A percentile compares a stretch with the other conserved stretches of the same genome.
phyloP scores from a whole-genome alignment of 116 monocot genomes.

The Trichopus zeylanicus region DNA sequence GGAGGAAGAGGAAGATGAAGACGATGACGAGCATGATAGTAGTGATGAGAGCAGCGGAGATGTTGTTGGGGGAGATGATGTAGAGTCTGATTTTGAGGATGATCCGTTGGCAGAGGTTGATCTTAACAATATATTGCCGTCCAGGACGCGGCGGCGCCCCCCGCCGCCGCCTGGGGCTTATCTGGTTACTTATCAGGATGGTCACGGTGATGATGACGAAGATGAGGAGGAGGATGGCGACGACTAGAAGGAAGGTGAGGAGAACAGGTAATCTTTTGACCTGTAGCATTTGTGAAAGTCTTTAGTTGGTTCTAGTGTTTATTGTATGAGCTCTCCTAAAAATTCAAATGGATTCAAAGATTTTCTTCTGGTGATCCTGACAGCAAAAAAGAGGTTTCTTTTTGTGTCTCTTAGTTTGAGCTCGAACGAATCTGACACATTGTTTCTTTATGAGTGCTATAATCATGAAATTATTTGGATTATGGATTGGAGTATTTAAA shows the following conservation, averaged over 20 bases:
- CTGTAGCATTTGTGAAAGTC: too few species aligned
- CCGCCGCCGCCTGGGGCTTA: conserved; percentile 64
- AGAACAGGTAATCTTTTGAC: conserved; percentile 15
- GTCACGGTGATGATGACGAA: conserved; percentile 40
- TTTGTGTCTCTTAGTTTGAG: too few species aligned
- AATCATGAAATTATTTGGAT: too few species aligned
- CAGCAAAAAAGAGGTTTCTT: too few species aligned
- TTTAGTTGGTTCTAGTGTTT: not conserved
- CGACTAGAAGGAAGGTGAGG: conserved; percentile 3
- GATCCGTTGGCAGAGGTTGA: conserved; percentile 89
- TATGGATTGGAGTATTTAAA: too few species aligned
- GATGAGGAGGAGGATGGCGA: conserved; percentile 16
- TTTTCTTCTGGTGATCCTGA: not conserved
- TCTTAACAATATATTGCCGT: conserved; percentile 69
- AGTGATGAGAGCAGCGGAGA: conserved; percentile 11
- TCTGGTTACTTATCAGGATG: conserved; percentile 43
- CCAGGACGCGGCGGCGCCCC: conserved; percentile 48
- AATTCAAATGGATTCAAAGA: not conserved
- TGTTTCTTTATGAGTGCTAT: too few species aligned
- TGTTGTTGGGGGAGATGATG: conserved; percentile 14
- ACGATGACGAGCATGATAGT: conserved; percentile 18
- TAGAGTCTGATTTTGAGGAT: conserved; percentile 53
- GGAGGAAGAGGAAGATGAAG: conserved; percentile 20
- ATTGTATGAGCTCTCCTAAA: not conserved
- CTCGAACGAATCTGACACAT: too few species aligned